Base-by-base conservation (phyloP, 2,329 filamentous ascomycete species). In the Ceratocystis eucalypticola region DNA sequence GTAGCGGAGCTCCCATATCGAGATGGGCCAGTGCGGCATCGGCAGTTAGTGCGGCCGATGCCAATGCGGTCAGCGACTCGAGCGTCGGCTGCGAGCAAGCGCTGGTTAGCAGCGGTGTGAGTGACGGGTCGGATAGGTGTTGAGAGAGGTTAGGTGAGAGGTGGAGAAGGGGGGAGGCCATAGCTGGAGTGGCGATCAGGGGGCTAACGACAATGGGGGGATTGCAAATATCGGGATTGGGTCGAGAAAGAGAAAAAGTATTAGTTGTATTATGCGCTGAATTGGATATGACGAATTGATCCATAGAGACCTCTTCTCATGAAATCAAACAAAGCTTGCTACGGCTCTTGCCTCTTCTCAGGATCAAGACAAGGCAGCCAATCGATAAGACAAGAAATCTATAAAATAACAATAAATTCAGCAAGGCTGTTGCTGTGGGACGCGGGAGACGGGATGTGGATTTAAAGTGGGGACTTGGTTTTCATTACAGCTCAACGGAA, bases 51-150 rank as follows among this genome's bases (percentile, higher is more conserved):
- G 83, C 81, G 62, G 79, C 78, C 59, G 78, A 77, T 41, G 83
- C 78, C 53, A 86, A 78, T 3, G 76, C 73, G 5, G 80, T 78
- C 64, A 86, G 78, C n/a, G 81, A 77, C 64, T 79, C 76, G 67
- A 79, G 76, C 65, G 79, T 77, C 5, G 74, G 72, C 65, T 74
- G 74, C 25, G 76, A 76, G 64, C 74, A 75, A 67, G 80, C 78
- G 33, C 80, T 82, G 22, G 80, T 81, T 71, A 86, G 78, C 69
- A 86, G 78, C 41, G 83, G 82, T 3, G 80, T 82, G 69, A 83
- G 78, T 68, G 80, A 75, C 68, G 78, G 75, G 76, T 85, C 83
- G 70, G 81, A 78, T 68, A 86, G 79, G 76, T 84, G 81, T 69
- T 84, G 76, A 70, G 80, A 77, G 37, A 68, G 64, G 62, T 65